Conservation (phyloP, 2,329 filamentous ascomycete species). For the Didymellaceae sp. region DNA sequence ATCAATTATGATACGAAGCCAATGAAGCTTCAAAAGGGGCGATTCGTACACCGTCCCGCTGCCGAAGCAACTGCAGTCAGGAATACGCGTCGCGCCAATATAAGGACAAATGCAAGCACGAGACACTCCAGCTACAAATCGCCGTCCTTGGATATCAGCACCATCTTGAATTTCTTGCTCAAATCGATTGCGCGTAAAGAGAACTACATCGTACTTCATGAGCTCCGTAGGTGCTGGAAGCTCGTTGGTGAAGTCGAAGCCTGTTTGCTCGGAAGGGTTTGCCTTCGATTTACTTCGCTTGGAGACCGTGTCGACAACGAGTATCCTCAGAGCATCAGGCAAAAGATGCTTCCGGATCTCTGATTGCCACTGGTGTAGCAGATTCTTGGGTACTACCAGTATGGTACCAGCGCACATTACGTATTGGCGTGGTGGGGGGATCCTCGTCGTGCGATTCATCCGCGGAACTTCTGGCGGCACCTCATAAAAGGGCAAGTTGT, state of each 20-base stretch:
- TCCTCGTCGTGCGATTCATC: slow-evolving; percentile 51
- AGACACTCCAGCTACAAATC: slow-evolving; percentile 29
- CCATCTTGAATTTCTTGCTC: slow-evolving; percentile 68
- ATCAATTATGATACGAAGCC: slow-evolving; percentile 88
- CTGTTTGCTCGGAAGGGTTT: slow-evolving; percentile 12
- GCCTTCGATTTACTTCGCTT: slow-evolving; percentile 32
- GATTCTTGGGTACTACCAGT: slow-evolving; percentile 81
- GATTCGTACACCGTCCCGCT: slow-evolving; percentile 59
- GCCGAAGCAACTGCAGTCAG: slow-evolving; percentile 54
- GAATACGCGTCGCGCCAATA: slow-evolving; percentile 52
- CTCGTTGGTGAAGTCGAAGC: slow-evolving; percentile 47
- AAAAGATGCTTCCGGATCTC: slow-evolving; percentile 81
- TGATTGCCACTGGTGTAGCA: slow-evolving; percentile 81
- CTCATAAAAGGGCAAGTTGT: slow-evolving; percentile 49
- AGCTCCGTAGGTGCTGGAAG: slow-evolving; percentile 68
- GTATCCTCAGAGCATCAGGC: slow-evolving; percentile 63
- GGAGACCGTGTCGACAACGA: slow-evolving; percentile 61
- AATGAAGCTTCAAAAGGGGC: slow-evolving; percentile 74
- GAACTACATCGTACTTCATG: slow-evolving; percentile 72
- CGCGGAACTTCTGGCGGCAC: slow-evolving; percentile 50
- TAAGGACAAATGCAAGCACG: slow-evolving; percentile 48
- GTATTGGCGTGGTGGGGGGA: slow-evolving; percentile 58
- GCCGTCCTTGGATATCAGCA: slow-evolving; percentile 54
- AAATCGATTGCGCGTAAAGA: slow-evolving; percentile 78
- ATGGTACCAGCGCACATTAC: slow-evolving; percentile 73